Percentiles rank a stretch among this genome's conserved stretches.
Conservation (phyloP, 1,139 yeast species). For the Pichia sp. region DNA sequence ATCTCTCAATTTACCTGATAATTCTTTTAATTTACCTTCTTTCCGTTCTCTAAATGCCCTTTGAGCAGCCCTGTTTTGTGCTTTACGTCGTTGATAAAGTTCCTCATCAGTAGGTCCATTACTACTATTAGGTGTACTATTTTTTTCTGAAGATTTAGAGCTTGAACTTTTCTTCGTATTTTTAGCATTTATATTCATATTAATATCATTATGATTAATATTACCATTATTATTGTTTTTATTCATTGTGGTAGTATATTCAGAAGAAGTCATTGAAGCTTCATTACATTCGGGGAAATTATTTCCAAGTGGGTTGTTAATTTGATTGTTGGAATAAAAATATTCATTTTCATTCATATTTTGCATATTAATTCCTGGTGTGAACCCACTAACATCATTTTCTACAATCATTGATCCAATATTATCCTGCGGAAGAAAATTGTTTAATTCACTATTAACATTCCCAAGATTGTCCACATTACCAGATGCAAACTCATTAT, state of each 20-base stretch:
- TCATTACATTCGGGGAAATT: too few relatives aligned
- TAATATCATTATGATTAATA: too few relatives aligned
- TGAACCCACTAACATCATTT: neutral
- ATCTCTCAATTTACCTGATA: constrained; percentile 52
- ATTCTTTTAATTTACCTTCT: constrained; percentile 64
- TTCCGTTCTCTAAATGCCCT: constrained; percentile 84
- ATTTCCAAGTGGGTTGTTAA: too few relatives aligned
- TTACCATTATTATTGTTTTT: too few relatives aligned
- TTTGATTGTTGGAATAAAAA: too few relatives aligned
- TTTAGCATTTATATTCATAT: neutral
- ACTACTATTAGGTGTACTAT: neutral
- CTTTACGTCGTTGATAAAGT: constrained; percentile 53
- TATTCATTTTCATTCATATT: too few relatives aligned
- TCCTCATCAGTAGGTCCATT: constrained; percentile 37
- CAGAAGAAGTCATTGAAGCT: too few relatives aligned
- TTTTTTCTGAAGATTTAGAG: neutral
- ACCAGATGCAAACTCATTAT: too few relatives aligned
- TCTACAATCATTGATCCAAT: neutral
- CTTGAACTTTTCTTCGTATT: neutral
- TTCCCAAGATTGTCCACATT: too few relatives aligned
- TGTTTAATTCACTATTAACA: neutral
- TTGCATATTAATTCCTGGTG: neutral
- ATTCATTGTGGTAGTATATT: too few relatives aligned
- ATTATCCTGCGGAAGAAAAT: neutral
- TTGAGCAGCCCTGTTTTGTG: constrained; percentile 87